These are phyloP conservation scores for Epichloe brachyelytri DNA, from an alignment of 2,329 filamentous ascomycete species.

Conservation along the genomic window DNA sequence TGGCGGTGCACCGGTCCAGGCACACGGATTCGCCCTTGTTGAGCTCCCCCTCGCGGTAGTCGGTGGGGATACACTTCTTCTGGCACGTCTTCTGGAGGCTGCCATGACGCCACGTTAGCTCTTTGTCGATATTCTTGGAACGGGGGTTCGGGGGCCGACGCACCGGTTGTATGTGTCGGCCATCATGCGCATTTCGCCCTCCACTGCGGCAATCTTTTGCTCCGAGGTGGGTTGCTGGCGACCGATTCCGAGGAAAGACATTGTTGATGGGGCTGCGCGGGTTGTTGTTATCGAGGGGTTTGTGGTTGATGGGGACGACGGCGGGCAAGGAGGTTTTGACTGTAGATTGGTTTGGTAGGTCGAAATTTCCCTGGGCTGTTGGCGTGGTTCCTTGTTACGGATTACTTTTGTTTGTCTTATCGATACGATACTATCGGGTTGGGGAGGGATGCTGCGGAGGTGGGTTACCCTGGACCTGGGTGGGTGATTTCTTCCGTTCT, in stretches of 20 bases:
- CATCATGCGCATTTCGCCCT: conserved; percentile 95
- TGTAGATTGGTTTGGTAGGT: no score
- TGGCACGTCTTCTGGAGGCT: conserved; percentile 83
- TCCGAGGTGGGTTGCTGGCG: conserved; percentile 78
- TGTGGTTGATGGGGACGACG: no score
- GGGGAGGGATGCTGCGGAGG: no score
- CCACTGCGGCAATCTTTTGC: conserved; percentile 93
- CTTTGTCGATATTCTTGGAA: neutral
- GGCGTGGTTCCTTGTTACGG: no score
- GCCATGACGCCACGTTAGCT: neutral
- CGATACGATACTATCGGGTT: no score
- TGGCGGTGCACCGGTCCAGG: conserved; percentile 90
- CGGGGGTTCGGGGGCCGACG: conserved; percentile 6
- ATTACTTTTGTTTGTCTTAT: no score
- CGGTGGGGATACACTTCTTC: conserved; percentile 81
- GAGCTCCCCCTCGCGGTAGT: conserved; percentile 91
- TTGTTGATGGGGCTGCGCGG: neutral
- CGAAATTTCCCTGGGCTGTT: no score
- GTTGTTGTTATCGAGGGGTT: no score
- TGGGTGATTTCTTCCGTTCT: no score
- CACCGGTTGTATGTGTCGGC: conserved; percentile 98
- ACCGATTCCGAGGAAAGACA: conserved; percentile 37
- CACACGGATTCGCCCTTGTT: conserved; percentile 99
- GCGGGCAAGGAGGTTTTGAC: no score
- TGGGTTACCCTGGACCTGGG: no score